Base-by-base conservation (phyloP, 768 basidiomycete genomes). In the Holtermanniella nyarrowii region DNA sequence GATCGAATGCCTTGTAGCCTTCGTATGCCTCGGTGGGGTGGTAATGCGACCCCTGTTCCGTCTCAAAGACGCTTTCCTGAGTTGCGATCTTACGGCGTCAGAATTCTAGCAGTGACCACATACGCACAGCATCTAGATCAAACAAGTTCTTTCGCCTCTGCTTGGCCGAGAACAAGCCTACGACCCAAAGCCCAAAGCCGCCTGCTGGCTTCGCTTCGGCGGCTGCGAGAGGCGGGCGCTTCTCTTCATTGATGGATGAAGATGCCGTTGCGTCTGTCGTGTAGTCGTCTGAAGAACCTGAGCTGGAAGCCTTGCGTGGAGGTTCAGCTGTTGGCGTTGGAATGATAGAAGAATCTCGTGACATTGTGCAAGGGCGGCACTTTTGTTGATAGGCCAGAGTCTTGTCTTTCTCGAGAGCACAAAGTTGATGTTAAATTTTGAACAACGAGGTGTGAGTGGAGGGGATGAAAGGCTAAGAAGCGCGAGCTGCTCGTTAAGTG, bases 1-100 rank as follows among this genome's bases (percentile, higher is more conserved):
- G 79, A 61, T 85, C 80, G 59, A 86, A 84, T 1, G 82, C 76
- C 57, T 80, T 80, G 4, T 76, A 59, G 58, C 82, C 82, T 68
- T 83, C 82, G 24, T 46, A 50, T 5, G 14, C 12, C 3, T 37
- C 40, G n/a, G 39, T 26, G 0, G 55, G 55, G n/a, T 43, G 11
- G 37, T 59, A 59, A 23, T 42, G 47, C 12, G 39, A 48, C 1
- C 47, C 55, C 26, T 59, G 58, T 44, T 45, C 46, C 21, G 48
- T 52, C 37, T 59, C 58, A 31, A 50, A 59, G 10, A 59, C 58
- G 2, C 44, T 50, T 4, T 46, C 47, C 23, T 56, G 54, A 13
- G 58, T 59, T 2, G 58, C 58, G 16, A 37, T 16, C 31, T 37
- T 7, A 16, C 31, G 10, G 7, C 31, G 31, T 37, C 31, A 37